phyloP scores from a whole-genome alignment of 495 filamentous ascomycete species.

The Penicillium paradoxum region DNA sequence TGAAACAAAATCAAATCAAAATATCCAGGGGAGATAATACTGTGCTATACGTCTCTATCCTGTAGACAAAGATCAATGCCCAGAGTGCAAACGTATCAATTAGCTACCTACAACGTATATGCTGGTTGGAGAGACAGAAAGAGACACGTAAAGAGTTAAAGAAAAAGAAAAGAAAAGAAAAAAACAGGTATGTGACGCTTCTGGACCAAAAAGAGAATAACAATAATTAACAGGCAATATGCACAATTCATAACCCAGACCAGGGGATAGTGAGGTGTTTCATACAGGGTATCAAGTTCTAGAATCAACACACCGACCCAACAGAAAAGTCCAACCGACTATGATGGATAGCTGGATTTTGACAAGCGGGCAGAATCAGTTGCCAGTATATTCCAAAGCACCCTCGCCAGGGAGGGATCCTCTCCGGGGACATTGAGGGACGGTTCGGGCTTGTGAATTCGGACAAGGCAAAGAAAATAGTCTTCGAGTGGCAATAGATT shows the following conservation, averaged over 20 bases:
- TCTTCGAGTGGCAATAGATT: slow-evolving; percentile 61
- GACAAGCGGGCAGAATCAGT: background rate
- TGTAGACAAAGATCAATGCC: no score
- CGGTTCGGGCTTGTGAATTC: slow-evolving; percentile 56
- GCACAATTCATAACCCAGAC: background rate
- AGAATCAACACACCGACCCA: background rate
- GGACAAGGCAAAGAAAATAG: slow-evolving; percentile 57
- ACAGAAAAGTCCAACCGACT: background rate
- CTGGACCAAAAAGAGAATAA: background rate
- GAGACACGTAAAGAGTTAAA: no score
- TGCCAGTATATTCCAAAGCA: slow-evolving; percentile 6
- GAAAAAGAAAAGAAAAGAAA: no score
- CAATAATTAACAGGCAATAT: background rate
- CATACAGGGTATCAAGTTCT: slow-evolving; percentile 16
- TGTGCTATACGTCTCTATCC: no score
- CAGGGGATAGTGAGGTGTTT: background rate
- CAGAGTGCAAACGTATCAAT: no score
- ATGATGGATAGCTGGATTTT: background rate
- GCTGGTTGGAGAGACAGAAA: no score
- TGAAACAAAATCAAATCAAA: no score
- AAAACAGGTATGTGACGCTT: background rate
- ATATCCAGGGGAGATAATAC: no score
- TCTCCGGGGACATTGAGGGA: slow-evolving; percentile 9
- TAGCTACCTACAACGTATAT: no score
- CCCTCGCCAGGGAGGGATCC: slow-evolving; percentile 17